These are phyloP conservation scores for Vickermania ingenoplastis DNA, from an alignment of 208 protist species.

Conservation along the genomic window DNA sequence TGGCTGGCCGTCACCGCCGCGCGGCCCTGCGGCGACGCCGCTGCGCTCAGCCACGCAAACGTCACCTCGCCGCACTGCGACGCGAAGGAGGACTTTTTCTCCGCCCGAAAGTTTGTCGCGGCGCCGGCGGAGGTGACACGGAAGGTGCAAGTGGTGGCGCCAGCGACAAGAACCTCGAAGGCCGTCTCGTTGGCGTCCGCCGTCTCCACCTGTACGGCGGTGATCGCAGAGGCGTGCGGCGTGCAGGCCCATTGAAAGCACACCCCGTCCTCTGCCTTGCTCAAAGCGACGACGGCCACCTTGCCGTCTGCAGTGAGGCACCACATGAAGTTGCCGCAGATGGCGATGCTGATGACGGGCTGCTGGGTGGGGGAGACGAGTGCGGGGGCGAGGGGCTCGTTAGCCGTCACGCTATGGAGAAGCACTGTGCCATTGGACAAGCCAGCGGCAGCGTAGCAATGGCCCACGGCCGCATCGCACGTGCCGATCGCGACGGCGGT, in stretches of 20 bases:
- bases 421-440: constrained; percentile 72
- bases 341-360: constrained; percentile 31
- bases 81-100: constrained; percentile 62
- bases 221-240: neutral
- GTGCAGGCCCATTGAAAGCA: constrained; percentile 11
- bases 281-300: constrained; percentile 35
- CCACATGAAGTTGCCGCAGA: constrained; percentile 34
- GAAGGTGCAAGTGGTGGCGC: neutral
- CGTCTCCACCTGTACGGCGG: neutral
- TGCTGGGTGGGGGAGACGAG: constrained; percentile 58
- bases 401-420: constrained; percentile 49
- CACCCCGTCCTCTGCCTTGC: constrained; percentile 12
- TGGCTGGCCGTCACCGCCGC: constrained; percentile 52
- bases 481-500: constrained; percentile 46
- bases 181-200: neutral
- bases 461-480: constrained; percentile 9
- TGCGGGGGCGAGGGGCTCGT: constrained; percentile 35
- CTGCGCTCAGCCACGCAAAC: constrained; percentile 49
- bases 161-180: neutral
- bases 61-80: constrained; percentile 53
- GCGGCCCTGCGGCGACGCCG: neutral
- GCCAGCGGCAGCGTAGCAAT: constrained; percentile 47
- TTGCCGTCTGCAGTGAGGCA: constrained; percentile 34
- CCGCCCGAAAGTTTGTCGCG: constrained; percentile 8
- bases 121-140: neutral